These are phyloP conservation scores for Skeletonema costatum DNA, from an alignment of 108 stramenopile species.

Conservation along the genomic window DNA sequence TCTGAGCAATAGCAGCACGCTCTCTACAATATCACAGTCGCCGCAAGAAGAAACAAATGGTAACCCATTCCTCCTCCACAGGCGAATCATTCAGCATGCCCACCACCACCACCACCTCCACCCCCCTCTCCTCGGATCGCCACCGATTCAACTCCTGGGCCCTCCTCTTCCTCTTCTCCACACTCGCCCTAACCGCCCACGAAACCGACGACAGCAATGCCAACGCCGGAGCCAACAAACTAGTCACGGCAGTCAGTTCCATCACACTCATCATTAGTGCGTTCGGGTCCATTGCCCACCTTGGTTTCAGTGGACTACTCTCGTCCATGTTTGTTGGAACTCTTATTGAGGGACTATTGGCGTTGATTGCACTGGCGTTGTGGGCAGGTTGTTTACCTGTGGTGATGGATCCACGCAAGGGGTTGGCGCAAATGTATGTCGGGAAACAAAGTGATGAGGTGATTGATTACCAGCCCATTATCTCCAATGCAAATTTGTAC, in stretches of 20 bases:
- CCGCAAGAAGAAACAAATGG: too few relatives aligned
- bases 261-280: slow-evolving; percentile 15
- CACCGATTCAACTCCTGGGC: slow-evolving; percentile 39
- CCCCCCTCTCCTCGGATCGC: slow-evolving; percentile 6
- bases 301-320: slow-evolving; percentile 1
- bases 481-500: slow-evolving; percentile 48
- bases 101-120: slow-evolving; percentile 17
- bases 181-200: slow-evolving; percentile 39
- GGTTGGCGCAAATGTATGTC: slow-evolving; percentile 48
- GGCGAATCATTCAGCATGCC: neutral
- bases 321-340: slow-evolving; percentile 42
- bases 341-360: slow-evolving; percentile 32
- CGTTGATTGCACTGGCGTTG: slow-evolving; percentile 27
- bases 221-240: neutral
- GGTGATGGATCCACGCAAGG: slow-evolving; percentile 44
- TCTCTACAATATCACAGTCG: too few relatives aligned
- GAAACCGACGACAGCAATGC: slow-evolving; percentile 36
- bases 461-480: slow-evolving; percentile 40
- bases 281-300: slow-evolving; percentile 17
- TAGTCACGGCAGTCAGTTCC: slow-evolving; percentile 30
- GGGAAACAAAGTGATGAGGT: slow-evolving; percentile 18
- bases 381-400: slow-evolving; percentile 43
- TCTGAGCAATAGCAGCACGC: too few relatives aligned
- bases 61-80: neutral
- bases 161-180: slow-evolving; percentile 42